These are phyloP conservation scores for Alternaria solani DNA, from an alignment of 2,329 filamentous ascomycete genomes.

Conservation along the genomic window DNA sequence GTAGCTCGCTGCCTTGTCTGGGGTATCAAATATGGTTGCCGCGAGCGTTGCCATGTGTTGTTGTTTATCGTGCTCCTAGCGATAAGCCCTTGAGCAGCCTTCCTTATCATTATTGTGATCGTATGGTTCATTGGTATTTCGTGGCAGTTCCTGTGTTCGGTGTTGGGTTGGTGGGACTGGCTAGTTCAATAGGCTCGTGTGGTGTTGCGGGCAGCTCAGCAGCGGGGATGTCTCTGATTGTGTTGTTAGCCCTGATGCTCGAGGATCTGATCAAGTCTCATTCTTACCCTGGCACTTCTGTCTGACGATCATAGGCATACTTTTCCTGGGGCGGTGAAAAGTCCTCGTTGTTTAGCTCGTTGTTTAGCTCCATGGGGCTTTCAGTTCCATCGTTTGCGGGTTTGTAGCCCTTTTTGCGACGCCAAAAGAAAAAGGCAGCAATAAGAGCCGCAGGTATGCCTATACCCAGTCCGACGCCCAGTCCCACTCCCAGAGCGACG, in stretches of 20 bases:
- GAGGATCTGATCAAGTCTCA: not conserved
- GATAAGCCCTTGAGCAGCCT: not conserved
- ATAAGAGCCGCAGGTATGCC: constrained; percentile 2
- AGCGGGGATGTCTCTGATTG: not conserved
- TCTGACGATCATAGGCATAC: not conserved
- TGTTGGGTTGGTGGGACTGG: not conserved
- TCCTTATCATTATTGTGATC: not conserved
- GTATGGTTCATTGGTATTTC: not conserved
- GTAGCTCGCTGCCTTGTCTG: too few species aligned
- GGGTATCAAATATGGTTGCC: too few species aligned
- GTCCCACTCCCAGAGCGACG: constrained; percentile 4
- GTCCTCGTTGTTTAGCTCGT: not conserved
- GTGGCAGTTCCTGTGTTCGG: not conserved
- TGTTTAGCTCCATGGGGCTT: not conserved
- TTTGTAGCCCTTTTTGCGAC: not conserved
- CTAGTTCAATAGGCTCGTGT: not conserved
- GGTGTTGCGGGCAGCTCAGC: not conserved
- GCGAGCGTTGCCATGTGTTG: too few species aligned
- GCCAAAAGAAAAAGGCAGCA: constrained; percentile 4
- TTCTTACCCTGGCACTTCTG: constrained; percentile 1
- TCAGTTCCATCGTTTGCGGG: not conserved
- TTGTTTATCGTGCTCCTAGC: not conserved
- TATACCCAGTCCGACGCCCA: not conserved
- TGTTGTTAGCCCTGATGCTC: not conserved
- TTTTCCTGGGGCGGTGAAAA: not conserved